Conservation (phyloP, 345 rosid genomes). For the Euphorbia tirucalli region DNA sequence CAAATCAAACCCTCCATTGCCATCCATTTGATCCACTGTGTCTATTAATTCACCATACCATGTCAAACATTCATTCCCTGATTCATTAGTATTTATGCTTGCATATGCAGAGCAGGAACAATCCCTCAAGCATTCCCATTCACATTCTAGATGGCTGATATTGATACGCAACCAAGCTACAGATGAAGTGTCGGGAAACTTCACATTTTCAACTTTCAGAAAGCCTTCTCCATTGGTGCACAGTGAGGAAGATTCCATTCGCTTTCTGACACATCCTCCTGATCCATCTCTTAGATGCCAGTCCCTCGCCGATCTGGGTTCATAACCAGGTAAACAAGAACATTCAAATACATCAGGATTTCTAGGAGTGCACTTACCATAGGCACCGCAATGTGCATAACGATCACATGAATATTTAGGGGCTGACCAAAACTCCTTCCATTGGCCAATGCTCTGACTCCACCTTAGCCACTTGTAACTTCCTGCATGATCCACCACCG, state of each 20-base stretch:
- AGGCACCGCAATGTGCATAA: conserved; percentile 6
- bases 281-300: conserved; percentile 10
- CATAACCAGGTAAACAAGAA: conserved; percentile 12
- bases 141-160: not conserved
- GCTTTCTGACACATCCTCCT: conserved; percentile 9
- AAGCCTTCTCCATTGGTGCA: conserved; percentile 21
- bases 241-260: not conserved
- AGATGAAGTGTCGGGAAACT: conserved; percentile 4
- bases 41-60: conserved; percentile 18
- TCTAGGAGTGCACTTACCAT: not conserved
- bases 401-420: not conserved
- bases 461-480: no score
- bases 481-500: no score
- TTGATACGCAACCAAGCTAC: not conserved
- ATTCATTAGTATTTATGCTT: not conserved
- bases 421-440: not conserved
- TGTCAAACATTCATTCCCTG: conserved; percentile 9
- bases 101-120: conserved; percentile 19
- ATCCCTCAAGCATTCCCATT: conserved; percentile 9
- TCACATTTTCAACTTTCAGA: conserved; percentile 1
- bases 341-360: conserved; percentile 1
- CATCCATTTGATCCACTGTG: not conserved
- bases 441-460: no score
- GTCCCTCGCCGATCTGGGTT: conserved; percentile 1
- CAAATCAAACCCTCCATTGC: not conserved